Conservation (phyloP, 805 yeast species). For the Cyberlindnera galapagoensis region DNA sequence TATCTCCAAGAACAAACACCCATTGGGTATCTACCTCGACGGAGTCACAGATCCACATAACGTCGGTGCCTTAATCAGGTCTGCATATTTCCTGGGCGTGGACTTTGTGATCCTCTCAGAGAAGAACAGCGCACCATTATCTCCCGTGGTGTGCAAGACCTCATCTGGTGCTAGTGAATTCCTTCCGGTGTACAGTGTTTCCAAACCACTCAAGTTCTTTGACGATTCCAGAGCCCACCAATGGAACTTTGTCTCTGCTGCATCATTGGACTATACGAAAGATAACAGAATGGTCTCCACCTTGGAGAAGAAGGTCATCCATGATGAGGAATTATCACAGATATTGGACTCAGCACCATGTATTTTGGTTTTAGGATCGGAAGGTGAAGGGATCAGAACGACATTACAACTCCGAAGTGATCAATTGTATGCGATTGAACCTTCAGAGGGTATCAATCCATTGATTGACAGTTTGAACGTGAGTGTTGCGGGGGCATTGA, state of each 20-base stretch:
- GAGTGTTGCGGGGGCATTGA: conserved; percentile 78
- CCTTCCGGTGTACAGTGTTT: conserved; percentile 50
- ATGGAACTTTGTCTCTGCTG: conserved; percentile 69
- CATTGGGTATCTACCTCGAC: conserved; percentile 72
- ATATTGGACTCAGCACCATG: conserved; percentile 49
- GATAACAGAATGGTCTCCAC: conserved; percentile 21
- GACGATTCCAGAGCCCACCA: conserved; percentile 45
- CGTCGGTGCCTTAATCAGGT: conserved; percentile 74
- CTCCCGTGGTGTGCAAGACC: conserved; percentile 75
- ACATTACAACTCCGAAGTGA: conserved; percentile 55
- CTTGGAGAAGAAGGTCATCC: conserved; percentile 31
- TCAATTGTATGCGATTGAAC: conserved; percentile 29
- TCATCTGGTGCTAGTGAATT: conserved; percentile 82
- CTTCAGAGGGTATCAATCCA: conserved; percentile 27
- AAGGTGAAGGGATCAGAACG: conserved; percentile 76
- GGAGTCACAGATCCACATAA: conserved; percentile 84
- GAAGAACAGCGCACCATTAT: conserved; percentile 63
- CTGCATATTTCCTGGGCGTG: conserved; percentile 77
- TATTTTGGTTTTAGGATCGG: conserved; percentile 75
- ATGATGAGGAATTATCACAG: conserved; percentile 35
- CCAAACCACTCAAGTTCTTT: conserved; percentile 58
- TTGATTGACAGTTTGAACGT: conserved; percentile 78
- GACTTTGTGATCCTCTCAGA: conserved; percentile 71
- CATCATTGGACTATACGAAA: conserved; percentile 30
- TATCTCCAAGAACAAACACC: conserved; percentile 30